Evolutionary conservation across 2,329 filamentous ascomycete species (phyloP), one percentile per base, ranked within the genome.

Genomic region (Grosmannia clavigera): DNA sequence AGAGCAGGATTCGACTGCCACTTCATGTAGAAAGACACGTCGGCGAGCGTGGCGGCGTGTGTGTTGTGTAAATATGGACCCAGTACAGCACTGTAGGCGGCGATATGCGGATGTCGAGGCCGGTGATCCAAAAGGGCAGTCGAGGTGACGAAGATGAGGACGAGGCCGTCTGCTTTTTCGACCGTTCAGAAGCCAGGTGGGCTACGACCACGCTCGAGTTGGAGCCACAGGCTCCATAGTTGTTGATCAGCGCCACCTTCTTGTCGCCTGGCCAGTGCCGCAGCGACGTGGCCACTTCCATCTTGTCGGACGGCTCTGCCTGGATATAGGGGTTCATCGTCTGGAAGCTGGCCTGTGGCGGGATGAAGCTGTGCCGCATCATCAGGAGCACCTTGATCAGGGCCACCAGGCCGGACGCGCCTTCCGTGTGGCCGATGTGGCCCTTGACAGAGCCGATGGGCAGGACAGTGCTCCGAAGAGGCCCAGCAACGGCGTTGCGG

Each of bases 171-270:
- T 35, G 5, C 6, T 35, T 6, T 35, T 35, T 11, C 16, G 46
- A 7, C n/a, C 10, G 19, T 10, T 22, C 19, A 7, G 3, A 11
- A 7, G 19, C n/a, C 4, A 31, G 10, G 38, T 61, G 48, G 43
- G 51, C 62, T 4, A 72, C 57, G 1, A 71, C 35, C 61, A 68
- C 60, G 5, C 65, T 63, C 0, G 67, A 64, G 43, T 71, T 72
- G 16, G 64, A 68, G 0, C 70, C 72, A 5, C 64, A 66, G 0
- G 72, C 72, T 1, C 72, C 72, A 60, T 74, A 74, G 61, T 70
- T 74, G 61, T 73, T 74, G 60, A 73, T 65, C 5, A 68, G 60
- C 0, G 68, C 66, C 0, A 56, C 64, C 43, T 52, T 63, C n/a
- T 58, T 61, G 1, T 56, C 33, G 1, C 7, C 59, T 1, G 62